phyloP scores from a whole-genome alignment of 768 basidiomycete species.

The Macrolepiota albuminosa region DNA sequence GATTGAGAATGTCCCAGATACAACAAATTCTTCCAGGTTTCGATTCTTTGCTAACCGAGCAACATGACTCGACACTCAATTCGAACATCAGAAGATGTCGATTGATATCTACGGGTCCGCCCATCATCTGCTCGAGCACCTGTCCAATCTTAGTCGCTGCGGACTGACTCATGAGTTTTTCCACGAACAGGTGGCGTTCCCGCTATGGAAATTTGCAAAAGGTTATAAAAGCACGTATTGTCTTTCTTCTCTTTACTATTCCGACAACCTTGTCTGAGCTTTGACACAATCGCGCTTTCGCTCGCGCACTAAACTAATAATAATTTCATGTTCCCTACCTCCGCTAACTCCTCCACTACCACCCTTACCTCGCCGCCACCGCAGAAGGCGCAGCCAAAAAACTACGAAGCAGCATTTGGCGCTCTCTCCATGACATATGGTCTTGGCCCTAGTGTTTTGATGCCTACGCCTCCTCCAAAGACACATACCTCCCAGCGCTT shows the following conservation, averaged over 20 bases:
- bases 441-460: constrained; percentile 3
- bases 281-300: background rate
- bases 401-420: constrained; percentile 21
- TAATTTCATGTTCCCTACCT: constrained; percentile 6
- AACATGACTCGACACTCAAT: background rate
- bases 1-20: background rate
- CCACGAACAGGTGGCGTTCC: background rate
- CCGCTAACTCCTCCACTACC: constrained; percentile 8
- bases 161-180: background rate
- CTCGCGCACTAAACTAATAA: background rate
- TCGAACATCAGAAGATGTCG: background rate
- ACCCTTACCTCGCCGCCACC: background rate
- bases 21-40: background rate
- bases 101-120: background rate
- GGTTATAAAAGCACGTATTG: background rate
- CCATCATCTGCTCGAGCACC: too few relatives aligned
- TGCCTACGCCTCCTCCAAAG: background rate
- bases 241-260: background rate
- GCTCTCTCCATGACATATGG: constrained; percentile 18
- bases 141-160: background rate
- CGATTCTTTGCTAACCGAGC: background rate
- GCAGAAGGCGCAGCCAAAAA: constrained; percentile 9
- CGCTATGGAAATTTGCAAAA: background rate
- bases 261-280: background rate
- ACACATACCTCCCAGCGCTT: background rate